Conservation (phyloP, 768 basidiomycete genomes). For the Boletellus ananas region DNA sequence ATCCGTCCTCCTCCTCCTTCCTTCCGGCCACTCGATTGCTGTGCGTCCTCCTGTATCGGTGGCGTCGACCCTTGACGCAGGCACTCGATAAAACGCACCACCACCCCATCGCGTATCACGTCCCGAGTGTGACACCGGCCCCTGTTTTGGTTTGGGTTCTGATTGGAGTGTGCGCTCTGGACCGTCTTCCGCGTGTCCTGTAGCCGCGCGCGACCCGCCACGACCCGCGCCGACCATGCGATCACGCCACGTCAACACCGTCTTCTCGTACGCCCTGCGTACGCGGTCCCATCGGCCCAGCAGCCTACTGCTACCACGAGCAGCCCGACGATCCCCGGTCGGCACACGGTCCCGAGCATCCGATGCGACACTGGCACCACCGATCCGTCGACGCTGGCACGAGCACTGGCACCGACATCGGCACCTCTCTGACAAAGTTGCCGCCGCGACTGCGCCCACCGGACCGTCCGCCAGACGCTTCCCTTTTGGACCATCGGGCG, state of each 20-base stretch:
- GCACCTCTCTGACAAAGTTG: not conserved
- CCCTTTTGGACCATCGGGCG: not conserved
- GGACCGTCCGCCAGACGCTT: slow-evolving; percentile 12
- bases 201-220: not conserved
- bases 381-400: too few relatives aligned
- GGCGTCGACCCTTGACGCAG: slow-evolving; percentile 12
- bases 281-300: too few relatives aligned
- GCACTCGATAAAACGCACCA: not conserved
- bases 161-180: not conserved
- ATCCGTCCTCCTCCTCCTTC: not conserved
- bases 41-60: slow-evolving; percentile 3
- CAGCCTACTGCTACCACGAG: not conserved
- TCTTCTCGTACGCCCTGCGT: not conserved
- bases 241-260: slow-evolving; percentile 10
- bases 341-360: not conserved
- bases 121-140: not conserved
- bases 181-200: not conserved
- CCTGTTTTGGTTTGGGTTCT: not conserved
- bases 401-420: not conserved
- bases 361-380: not conserved
- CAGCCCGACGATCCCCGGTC: not conserved
- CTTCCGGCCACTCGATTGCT: too few relatives aligned
- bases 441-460: slow-evolving; percentile 3
- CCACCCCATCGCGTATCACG: not conserved
- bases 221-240: not conserved